Evolutionary conservation across 163 green algal species (phyloP), one percentile per base, ranked within the genome.

Genomic region (Chloromonas sp.): DNA sequence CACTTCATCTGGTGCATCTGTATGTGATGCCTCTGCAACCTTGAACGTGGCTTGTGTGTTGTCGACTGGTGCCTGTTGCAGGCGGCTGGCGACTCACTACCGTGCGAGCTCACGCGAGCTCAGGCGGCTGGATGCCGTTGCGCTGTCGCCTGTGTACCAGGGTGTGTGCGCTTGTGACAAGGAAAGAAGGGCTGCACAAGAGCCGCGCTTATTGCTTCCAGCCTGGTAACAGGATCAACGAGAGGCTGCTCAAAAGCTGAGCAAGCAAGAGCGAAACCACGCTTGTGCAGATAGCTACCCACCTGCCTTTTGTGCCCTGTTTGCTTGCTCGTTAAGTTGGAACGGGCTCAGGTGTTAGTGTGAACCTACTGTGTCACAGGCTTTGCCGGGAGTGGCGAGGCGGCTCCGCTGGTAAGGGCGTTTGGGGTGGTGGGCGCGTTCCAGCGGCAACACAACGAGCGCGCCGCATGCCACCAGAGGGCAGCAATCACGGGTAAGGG

Each of bases 131-230:
- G 93, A 96, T 77, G 90, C 90, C 60, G 70, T 92, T 11, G 86
- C 91, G 0, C 87, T 92, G 71, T 96, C 93, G 0, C 95, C 95
- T 0, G 85, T 98, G 57, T 97, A 97, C 85, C 85, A n/a, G 61
- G 77, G 77, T 79, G 14, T 14, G 11, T 36, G 84, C 2, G 84
- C 84, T 1, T 96, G 96, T 89, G 86, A 80, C 2, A 89, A 90
- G 11, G 81, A 2, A 2, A n/a, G 2, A 14, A 83, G 14, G 83
- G 79, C 1, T 0, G 58, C 79, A 76, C 66, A 76, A 76, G 66
- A 76, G 8, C 36, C 36, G 36, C 36, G 36, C 36, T 36, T 36
- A 36, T 36, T 36, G 36, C 36, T 36, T 36, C 36, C 36, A 36
- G 36, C 36, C 36, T 36, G 36, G 36, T 36, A 36, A 36, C 36